A percentile compares a stretch with the other conserved stretches of the same genome.
Conservation (phyloP, 2,329 filamentous ascomycete species). For the Aspergillus quadrilineatus region DNA sequence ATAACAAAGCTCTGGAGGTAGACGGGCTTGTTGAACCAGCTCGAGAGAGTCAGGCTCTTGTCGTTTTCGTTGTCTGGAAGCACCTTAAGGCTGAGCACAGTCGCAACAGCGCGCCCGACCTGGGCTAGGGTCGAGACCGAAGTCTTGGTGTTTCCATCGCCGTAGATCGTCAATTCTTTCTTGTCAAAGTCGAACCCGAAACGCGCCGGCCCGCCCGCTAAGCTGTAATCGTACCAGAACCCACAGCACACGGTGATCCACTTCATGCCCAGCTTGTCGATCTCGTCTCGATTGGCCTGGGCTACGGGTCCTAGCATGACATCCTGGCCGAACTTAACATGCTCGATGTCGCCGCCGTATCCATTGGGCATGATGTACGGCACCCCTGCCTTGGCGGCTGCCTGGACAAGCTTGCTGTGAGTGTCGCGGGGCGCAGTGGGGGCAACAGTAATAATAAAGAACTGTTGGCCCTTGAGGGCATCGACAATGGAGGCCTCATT, state of each 20-base stretch:
- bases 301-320: constrained; percentile 32
- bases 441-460: constrained; percentile 57
- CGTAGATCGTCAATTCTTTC: constrained; percentile 48
- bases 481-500: constrained; percentile 47
- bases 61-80: constrained; percentile 42
- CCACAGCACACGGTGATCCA: constrained; percentile 50
- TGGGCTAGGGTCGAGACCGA: constrained; percentile 61
- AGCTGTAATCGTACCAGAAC: constrained; percentile 57
- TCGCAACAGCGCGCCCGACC: constrained; percentile 54
- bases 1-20: constrained; percentile 58
- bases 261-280: constrained; percentile 42
- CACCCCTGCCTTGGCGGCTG: constrained; percentile 57
- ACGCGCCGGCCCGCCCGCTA: constrained; percentile 36
- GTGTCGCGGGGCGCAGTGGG: constrained; percentile 46
- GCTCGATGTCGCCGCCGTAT: constrained; percentile 32
- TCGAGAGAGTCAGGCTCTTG: constrained; percentile 38
- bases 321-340: constrained; percentile 38
- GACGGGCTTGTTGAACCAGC: constrained; percentile 51
- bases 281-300: constrained; percentile 33
- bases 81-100: constrained; percentile 49
- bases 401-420: constrained; percentile 53
- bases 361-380: constrained; percentile 58
- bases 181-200: constrained; percentile 54
- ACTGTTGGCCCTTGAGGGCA: constrained; percentile 57
- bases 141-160: constrained; percentile 58